Evolutionary conservation across 2,329 filamentous ascomycete genomes (phyloP).

Genomic region (Beauveria sp.): DNA sequence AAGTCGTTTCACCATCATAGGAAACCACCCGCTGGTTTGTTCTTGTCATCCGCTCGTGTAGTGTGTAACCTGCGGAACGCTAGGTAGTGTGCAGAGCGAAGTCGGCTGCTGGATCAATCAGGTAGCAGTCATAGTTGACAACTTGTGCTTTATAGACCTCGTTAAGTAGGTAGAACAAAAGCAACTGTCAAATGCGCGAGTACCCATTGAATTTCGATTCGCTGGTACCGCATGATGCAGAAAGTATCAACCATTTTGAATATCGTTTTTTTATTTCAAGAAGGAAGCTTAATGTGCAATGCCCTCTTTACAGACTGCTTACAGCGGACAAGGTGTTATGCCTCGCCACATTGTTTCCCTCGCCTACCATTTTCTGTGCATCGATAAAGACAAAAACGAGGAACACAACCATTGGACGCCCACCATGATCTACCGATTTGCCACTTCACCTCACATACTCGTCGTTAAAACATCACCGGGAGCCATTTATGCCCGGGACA

Average conservation of each 20-base stretch:
- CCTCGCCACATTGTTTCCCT: slow-evolving; percentile 28
- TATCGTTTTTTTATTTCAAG: slow-evolving; percentile 28
- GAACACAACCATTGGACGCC: slow-evolving; percentile 40
- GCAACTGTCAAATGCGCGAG: neutral
- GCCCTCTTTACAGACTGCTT: slow-evolving; percentile 29
- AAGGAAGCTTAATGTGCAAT: slow-evolving; percentile 34
- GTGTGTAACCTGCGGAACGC: neutral
- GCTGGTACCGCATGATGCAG: neutral
- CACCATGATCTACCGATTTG: slow-evolving; percentile 36
- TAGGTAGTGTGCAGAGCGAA: too few species aligned
- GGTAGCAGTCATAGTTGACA: neutral
- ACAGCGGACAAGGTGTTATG: slow-evolving; percentile 31
- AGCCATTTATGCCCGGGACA: slow-evolving; percentile 71
- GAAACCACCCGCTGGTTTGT: neutral
- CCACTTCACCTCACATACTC: slow-evolving; percentile 17
- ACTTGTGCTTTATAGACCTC: neutral
- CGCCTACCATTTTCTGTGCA: slow-evolving; percentile 27
- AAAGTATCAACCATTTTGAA: slow-evolving; percentile 12
- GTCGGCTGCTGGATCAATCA: neutral
- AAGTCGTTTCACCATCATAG: too few species aligned
- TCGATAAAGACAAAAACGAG: slow-evolving; percentile 37
- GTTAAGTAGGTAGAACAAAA: neutral
- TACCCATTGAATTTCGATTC: neutral
- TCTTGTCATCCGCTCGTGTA: too few species aligned
- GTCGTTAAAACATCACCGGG: slow-evolving; percentile 15